These are phyloP conservation scores for Paraconiothyrium brasiliense DNA, from an alignment of 2,329 filamentous ascomycete species.

Conservation along the genomic window DNA sequence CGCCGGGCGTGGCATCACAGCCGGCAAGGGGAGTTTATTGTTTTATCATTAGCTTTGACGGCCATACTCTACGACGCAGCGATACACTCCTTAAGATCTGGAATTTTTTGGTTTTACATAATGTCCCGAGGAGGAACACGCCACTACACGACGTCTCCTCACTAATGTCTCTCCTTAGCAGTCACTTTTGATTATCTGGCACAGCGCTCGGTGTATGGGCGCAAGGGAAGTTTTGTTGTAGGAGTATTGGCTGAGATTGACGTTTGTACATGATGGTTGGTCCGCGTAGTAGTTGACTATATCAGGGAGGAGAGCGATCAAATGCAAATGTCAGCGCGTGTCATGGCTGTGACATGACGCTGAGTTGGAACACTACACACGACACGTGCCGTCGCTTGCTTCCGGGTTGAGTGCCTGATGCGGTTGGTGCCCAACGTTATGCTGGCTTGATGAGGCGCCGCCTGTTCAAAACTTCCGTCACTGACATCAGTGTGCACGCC, in stretches of 20 bases:
- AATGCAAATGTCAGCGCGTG: conserved; percentile 5
- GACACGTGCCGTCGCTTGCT: background rate
- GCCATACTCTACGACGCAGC: conserved; percentile 7
- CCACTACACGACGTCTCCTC: conserved; percentile 4
- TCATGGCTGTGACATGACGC: conserved; percentile 11
- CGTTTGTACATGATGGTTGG: conserved; percentile 2
- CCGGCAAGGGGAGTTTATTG: background rate
- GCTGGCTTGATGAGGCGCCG: background rate
- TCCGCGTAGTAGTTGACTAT: background rate
- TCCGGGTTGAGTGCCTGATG: background rate
- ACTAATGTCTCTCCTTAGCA: conserved; percentile 11
- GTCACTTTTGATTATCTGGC: conserved; percentile 1
- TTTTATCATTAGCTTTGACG: conserved; percentile 3
- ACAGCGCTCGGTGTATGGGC: conserved; percentile 5
- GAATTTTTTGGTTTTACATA: conserved; percentile 10
- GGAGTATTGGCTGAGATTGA: background rate
- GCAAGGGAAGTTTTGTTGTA: conserved; percentile 3
- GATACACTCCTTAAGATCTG: conserved; percentile 16
- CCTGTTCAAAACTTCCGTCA: too few relatives aligned
- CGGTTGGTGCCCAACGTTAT: background rate
- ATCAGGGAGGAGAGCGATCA: background rate
- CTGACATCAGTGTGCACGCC: background rate
- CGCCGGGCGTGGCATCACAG: conserved; percentile 11
- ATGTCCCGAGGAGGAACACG: conserved; percentile 7
- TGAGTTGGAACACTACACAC: conserved; percentile 2